Evolutionary conservation across 1,284 basidiomycete genomes (phyloP), one percentile per base, ranked within the genome.

Genomic region (Trichosporon faecale): DNA sequence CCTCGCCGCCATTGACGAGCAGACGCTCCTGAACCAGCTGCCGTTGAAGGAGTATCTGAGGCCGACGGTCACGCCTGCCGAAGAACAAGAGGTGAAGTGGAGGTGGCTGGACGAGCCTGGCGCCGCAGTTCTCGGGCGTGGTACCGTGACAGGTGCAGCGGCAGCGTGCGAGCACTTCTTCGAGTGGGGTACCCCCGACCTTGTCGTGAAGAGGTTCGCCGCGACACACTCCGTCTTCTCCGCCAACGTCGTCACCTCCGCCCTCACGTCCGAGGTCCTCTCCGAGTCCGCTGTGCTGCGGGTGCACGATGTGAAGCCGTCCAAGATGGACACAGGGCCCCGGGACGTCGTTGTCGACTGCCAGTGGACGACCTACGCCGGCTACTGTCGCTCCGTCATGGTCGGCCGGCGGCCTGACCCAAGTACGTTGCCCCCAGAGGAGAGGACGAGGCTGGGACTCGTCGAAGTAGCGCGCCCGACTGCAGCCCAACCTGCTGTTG

Each of bases 101-200:
- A 79, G 78, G 0, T 80, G 81, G 0, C 82, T 84, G 80, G 0
- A 76, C 71, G 61, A 79, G 78, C 0, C 65, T 75, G 37, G 75
- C 16, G 40, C 40, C 5, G n/a, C n/a, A n/a, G 40, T 14, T 78
- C 63, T 72, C 11, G 82, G 81, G 1, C 65, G 80, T 46, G 81
- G 82, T 1, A 78, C 91, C 77, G 83, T 94, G 0, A 88, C 88
- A 25, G 88, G 87, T 68, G 86, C 94, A 21, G 92, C 93, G 0
- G 86, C 84, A 4, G 85, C 90, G 0, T 95, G 93, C 83, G 93
- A 95, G 80, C 85, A 89, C 65, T 91, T 90, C 78, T 95, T 95
- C 75, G 93, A 95, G 78, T 95, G 93, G 93, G 93, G 93, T 0
- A 89, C 91, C 60, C 88, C 86, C 73, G 90, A 92, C 5, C 71